Percentiles rank a stretch among this genome's conserved stretches.
Evolutionary conservation across 2,329 filamentous ascomycete genomes (phyloP).

Genomic region (Nemania sp.): DNA sequence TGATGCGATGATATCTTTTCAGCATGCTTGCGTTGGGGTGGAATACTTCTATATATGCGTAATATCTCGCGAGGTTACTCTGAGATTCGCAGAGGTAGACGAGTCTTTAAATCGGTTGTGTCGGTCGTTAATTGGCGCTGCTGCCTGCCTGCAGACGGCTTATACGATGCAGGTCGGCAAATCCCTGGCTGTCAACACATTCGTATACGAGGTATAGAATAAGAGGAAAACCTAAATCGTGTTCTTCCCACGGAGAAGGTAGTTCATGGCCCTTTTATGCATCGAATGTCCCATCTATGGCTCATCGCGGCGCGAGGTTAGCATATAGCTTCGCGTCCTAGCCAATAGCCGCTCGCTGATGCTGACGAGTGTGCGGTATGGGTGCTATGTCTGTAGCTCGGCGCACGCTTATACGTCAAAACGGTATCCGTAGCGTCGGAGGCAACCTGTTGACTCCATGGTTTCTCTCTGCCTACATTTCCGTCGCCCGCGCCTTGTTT

Average conservation of each 20-base stretch:
- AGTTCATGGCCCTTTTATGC: neutral
- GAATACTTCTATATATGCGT: too few species aligned
- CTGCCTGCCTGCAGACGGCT: neutral
- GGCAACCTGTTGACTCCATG: constrained; percentile 5
- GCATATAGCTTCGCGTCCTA: constrained; percentile 25
- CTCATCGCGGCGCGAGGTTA: neutral
- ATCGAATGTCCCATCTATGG: neutral
- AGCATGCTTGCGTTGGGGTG: constrained; percentile 25
- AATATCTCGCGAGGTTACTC: neutral
- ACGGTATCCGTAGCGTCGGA: constrained; percentile 16
- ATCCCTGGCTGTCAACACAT: neutral
- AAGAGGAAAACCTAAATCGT: neutral
- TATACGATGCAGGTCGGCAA: neutral
- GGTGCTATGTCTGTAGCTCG: constrained; percentile 16
- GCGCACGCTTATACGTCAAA: constrained; percentile 8
- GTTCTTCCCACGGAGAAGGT: neutral
- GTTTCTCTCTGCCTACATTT: neutral
- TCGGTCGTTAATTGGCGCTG: neutral
- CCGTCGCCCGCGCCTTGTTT: neutral
- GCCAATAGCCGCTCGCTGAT: constrained; percentile 28
- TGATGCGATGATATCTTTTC: constrained; percentile 19
- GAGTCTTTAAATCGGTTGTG: neutral
- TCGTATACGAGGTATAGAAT: neutral
- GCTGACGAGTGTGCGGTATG: constrained; percentile 4
- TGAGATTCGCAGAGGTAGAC: too few species aligned